These are phyloP conservation scores for Phytophthora ohioensis DNA, from an alignment of 352 stramenopile species.

Conservation along the genomic window DNA sequence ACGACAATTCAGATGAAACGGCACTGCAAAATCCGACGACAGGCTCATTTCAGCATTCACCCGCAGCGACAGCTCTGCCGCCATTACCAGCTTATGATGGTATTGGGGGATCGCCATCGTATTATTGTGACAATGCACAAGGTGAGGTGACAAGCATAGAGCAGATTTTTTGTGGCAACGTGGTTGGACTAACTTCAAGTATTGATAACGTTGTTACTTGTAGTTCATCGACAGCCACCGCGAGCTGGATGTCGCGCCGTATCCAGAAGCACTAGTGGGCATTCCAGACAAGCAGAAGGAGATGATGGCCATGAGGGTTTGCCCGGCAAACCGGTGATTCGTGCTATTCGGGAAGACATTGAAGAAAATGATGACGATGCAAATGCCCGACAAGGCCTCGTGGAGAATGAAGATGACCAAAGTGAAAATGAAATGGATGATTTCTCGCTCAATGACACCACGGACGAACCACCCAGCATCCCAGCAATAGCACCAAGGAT, in stretches of 20 bases:
- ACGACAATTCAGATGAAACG: not conserved
- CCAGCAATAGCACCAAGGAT: slow-evolving; percentile 11
- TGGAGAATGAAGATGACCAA: slow-evolving; percentile 12
- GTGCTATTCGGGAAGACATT: slow-evolving; percentile 38
- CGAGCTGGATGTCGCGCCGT: not conserved
- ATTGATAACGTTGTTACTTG: slow-evolving; percentile 15
- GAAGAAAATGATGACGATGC: slow-evolving; percentile 33
- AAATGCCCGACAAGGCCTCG: not conserved
- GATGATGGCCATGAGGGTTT: slow-evolving; percentile 37
- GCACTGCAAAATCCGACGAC: slow-evolving; percentile 3
- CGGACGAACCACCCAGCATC: slow-evolving; percentile 2
- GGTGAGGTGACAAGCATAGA: slow-evolving; percentile 26
- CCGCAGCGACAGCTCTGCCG: slow-evolving; percentile 46
- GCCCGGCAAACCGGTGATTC: slow-evolving; percentile 21
- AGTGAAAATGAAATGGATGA: slow-evolving; percentile 31
- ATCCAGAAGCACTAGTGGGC: slow-evolving; percentile 8
- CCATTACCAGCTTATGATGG: slow-evolving; percentile 84
- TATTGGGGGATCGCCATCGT: slow-evolving; percentile 80
- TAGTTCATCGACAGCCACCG: slow-evolving; percentile 24
- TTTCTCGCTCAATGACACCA: slow-evolving; percentile 40
- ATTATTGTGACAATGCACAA: slow-evolving; percentile 71
- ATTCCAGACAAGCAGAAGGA: slow-evolving; percentile 38
- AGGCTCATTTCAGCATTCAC: slow-evolving; percentile 18
- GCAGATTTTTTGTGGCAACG: not conserved
- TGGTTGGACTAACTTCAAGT: slow-evolving; percentile 14